phyloP scores from a whole-genome alignment of 192 early-diverging fungal genomes.

The Linderina pennispora region DNA sequence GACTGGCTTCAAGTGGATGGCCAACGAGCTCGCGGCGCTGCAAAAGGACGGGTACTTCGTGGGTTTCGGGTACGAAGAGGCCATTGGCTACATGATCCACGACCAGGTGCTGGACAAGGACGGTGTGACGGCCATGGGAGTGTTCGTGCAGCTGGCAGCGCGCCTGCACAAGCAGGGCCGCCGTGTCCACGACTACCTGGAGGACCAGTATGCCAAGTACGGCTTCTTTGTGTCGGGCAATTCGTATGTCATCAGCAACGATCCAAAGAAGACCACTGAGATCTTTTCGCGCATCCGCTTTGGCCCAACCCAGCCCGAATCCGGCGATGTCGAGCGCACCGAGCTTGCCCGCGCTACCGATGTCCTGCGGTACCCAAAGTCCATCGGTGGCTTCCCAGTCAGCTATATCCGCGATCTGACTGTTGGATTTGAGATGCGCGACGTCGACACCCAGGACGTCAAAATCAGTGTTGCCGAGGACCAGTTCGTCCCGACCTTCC shows the following conservation, averaged over 20 bases:
- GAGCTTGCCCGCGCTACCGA: conserved; percentile 11
- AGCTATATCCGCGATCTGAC: conserved; percentile 81
- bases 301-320: conserved; percentile 31
- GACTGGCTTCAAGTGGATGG: conserved; percentile 96
- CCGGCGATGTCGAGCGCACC: conserved; percentile 8
- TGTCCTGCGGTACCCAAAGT: conserved; percentile 63
- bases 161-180: conserved; percentile 58
- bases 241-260: conserved; percentile 82
- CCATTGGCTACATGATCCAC: conserved; percentile 83
- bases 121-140: conserved; percentile 76
- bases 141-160: conserved; percentile 71
- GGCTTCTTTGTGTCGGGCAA: conserved; percentile 85
- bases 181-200: conserved; percentile 61
- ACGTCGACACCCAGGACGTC: conserved; percentile 28
- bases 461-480: not conserved
- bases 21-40: conserved; percentile 71
- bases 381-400: conserved; percentile 63
- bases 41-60: conserved; percentile 60
- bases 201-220: conserved; percentile 65
- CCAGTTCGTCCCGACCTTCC: conserved; percentile 59
- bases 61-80: conserved; percentile 90
- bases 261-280: conserved; percentile 56
- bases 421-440: conserved; percentile 70
- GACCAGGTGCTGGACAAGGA: conserved; percentile 86
- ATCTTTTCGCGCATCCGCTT: conserved; percentile 84